phyloP scores from a whole-genome alignment of 257 asterid species.

The Misopates orontium region DNA sequence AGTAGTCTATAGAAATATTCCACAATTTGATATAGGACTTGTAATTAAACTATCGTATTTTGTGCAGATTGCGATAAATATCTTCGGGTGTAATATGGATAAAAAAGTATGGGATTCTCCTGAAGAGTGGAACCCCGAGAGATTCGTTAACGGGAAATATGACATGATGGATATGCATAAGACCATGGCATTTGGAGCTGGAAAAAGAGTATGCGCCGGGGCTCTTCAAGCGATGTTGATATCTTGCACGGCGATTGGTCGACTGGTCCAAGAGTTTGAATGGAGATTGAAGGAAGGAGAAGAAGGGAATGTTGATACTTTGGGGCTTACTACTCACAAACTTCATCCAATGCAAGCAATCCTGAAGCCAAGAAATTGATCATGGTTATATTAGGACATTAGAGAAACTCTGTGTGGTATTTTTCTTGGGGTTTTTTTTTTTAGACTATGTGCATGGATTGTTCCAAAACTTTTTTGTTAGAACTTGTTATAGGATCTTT shows the following conservation, averaged over 20 bases:
- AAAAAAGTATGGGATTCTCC: constrained; percentile 51
- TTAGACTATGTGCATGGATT: background rate
- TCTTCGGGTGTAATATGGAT: constrained; percentile 68
- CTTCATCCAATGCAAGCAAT: constrained; percentile 57
- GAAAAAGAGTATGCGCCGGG: constrained; percentile 68
- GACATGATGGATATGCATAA: constrained; percentile 54
- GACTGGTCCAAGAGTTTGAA: constrained; percentile 56
- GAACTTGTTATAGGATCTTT: background rate
- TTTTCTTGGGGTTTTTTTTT: background rate
- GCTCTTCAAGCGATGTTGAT: constrained; percentile 63
- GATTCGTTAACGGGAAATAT: constrained; percentile 44
- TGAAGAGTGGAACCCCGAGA: constrained; percentile 58
- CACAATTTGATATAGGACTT: background rate
- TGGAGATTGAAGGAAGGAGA: constrained; percentile 58
- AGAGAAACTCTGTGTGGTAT: background rate
- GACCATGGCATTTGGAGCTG: constrained; percentile 74
- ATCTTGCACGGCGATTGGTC: constrained; percentile 52
- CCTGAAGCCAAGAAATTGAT: constrained; percentile 52
- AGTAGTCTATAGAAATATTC: background rate
- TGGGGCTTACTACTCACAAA: constrained; percentile 63
- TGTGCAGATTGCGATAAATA: constrained; percentile 59
- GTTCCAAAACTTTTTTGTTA: too few species aligned
- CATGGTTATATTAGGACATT: background rate
- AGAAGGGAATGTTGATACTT: constrained; percentile 55
- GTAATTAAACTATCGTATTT: background rate